Evolutionary conservation across 1,139 yeast genomes (phyloP).

Genomic region (Suhomyces terraborum): DNA sequence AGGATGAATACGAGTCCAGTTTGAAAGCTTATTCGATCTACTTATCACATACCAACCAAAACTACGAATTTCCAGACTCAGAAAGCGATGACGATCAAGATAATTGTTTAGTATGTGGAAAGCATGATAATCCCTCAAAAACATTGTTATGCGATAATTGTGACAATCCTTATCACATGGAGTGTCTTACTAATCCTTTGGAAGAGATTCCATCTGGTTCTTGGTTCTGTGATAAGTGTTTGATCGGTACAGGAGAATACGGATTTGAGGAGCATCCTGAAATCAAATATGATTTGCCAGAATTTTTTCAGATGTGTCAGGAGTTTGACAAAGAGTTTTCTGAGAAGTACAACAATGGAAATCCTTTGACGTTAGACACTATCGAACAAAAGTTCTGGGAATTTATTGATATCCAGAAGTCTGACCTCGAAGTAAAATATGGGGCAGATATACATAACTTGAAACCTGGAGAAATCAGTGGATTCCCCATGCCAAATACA

Average conservation of each 20-base stretch:
- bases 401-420: slow-evolving; percentile 47
- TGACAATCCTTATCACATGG: slow-evolving; percentile 63
- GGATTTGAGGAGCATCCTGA: slow-evolving; percentile 77
- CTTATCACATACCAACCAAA: slow-evolving; percentile 28
- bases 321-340: slow-evolving; percentile 49
- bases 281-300: slow-evolving; percentile 56
- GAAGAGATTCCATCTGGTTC: slow-evolving; percentile 51
- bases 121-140: slow-evolving; percentile 48
- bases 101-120: slow-evolving; percentile 57
- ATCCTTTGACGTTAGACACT: slow-evolving; percentile 39
- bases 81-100: slow-evolving; percentile 28
- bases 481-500: slow-evolving; percentile 55
- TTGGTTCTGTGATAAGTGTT: slow-evolving; percentile 84
- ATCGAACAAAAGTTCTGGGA: slow-evolving; percentile 67
- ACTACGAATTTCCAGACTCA: slow-evolving; percentile 20
- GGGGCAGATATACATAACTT: slow-evolving; percentile 78
- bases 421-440: slow-evolving; percentile 59
- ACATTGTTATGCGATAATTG: slow-evolving; percentile 75
- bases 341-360: slow-evolving; percentile 27
- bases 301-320: slow-evolving; percentile 61
- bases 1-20: slow-evolving; percentile 34
- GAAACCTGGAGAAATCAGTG: slow-evolving; percentile 63
- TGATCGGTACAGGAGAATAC: slow-evolving; percentile 84
- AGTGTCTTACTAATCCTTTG: slow-evolving; percentile 61
- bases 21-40: slow-evolving; percentile 50